Evolutionary conservation across 176 grass and related monocot species (phyloP).

Genomic region (Canna indica): DNA sequence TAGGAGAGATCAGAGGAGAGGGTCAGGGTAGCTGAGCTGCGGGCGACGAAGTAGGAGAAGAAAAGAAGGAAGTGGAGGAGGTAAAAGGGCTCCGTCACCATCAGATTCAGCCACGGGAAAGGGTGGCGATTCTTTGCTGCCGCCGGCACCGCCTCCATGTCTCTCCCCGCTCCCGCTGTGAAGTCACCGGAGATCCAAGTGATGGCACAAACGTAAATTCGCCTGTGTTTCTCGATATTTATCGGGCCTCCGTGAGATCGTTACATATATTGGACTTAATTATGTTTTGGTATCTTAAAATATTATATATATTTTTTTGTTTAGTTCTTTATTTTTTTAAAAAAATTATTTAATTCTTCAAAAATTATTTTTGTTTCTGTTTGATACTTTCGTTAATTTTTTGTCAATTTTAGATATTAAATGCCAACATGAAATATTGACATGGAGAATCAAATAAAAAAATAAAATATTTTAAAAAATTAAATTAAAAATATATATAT

Average conservation of each 20-base stretch:
- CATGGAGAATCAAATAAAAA: no score
- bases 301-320: background rate
- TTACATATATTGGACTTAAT: no score
- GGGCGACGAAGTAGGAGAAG: slow-evolving; percentile 84
- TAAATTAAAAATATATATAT: no score
- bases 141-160: slow-evolving; percentile 40
- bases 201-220: background rate
- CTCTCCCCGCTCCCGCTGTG: background rate
- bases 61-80: slow-evolving; percentile 76
- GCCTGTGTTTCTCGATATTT: background rate
- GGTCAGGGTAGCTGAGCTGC: slow-evolving; percentile 25
- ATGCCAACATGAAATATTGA: no score
- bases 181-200: slow-evolving; percentile 6
- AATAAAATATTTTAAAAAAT: no score
- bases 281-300: no score
- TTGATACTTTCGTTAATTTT: no score
- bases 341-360: no score
- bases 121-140: slow-evolving; percentile 32
- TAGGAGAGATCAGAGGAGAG: slow-evolving; percentile 36
- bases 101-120: slow-evolving; percentile 62
- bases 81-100: slow-evolving; percentile 77
- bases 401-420: no score
- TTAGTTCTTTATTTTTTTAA: background rate
- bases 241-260: background rate
- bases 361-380: no score